Evolutionary conservation across 2,329 filamentous ascomycete species (phyloP).

Genomic region (Fusarium sp.): DNA sequence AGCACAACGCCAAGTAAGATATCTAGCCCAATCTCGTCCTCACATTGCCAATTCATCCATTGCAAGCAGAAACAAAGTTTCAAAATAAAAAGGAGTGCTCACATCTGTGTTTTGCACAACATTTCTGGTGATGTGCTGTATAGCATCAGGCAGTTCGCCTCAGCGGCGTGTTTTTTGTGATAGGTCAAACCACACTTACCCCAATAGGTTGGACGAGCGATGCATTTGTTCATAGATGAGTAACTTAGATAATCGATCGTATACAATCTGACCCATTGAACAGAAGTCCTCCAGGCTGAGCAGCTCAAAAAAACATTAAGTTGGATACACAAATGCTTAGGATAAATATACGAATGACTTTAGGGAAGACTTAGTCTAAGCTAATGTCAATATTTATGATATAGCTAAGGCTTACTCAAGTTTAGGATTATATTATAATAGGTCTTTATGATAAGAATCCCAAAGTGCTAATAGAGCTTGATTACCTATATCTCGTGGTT

Average conservation of each 20-base stretch:
- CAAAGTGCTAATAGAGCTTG: no score
- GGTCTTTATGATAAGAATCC: no score
- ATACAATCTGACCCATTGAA: background rate
- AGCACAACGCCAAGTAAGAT: conserved; percentile 35
- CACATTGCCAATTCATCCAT: background rate
- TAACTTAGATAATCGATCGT: background rate
- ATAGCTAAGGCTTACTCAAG: no score
- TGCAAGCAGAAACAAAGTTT: background rate
- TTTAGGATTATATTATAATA: no score
- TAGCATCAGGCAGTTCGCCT: background rate
- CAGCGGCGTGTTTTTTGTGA: conserved; percentile 9
- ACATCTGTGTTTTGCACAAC: background rate
- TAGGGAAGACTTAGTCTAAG: no score
- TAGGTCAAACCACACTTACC: conserved; percentile 7
- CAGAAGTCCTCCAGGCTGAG: background rate
- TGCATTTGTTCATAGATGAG: conserved; percentile 5
- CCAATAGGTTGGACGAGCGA: conserved; percentile 1
- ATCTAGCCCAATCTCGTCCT: conserved; percentile 10
- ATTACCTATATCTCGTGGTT: no score
- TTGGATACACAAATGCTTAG: no score
- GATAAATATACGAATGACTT: no score
- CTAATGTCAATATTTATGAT: no score
- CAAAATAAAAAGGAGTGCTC: background rate
- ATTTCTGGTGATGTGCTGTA: background rate
- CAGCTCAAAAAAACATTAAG: no score